A percentile compares a stretch with the other conserved stretches of the same genome.
phyloP scores from a whole-genome alignment of 148 eudicot genomes.

The Fagopyrum esculentum region DNA sequence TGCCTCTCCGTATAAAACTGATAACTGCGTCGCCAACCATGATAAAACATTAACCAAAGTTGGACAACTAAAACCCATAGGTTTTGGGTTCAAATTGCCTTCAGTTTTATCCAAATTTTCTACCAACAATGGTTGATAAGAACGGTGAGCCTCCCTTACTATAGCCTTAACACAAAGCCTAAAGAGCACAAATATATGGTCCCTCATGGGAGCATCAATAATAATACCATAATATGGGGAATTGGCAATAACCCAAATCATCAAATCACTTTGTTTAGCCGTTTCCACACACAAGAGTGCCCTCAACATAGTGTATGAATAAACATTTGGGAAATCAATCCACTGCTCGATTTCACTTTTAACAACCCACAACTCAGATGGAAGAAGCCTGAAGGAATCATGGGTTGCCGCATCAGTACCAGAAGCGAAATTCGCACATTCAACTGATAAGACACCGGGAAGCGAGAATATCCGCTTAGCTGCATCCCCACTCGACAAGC shows the following conservation, averaged over 20 bases:
- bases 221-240: constrained; percentile 63
- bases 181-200: constrained; percentile 61
- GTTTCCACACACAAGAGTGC: constrained; percentile 28
- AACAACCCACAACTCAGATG: constrained; percentile 65
- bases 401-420: constrained; percentile 12
- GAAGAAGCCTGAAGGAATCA: constrained; percentile 37
- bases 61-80: constrained; percentile 45
- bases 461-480: constrained; percentile 38
- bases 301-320: constrained; percentile 39
- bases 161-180: constrained; percentile 63
- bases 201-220: constrained; percentile 62
- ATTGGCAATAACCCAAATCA: constrained; percentile 53
- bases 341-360: constrained; percentile 50
- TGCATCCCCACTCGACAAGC: constrained; percentile 18
- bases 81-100: constrained; percentile 13
- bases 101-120: constrained; percentile 16
- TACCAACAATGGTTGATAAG: constrained; percentile 17
- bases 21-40: constrained; percentile 64
- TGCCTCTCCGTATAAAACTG: constrained; percentile 58
- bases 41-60: constrained; percentile 40
- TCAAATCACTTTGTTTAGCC: constrained; percentile 24
- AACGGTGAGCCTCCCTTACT: constrained; percentile 43
- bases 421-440: constrained; percentile 49
- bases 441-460: constrained; percentile 45
- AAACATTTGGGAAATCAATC: constrained; percentile 50